These are phyloP conservation scores for Pseudogymnoascus sp. DNA, from an alignment of 2,329 filamentous ascomycete species.

Conservation along the genomic window DNA sequence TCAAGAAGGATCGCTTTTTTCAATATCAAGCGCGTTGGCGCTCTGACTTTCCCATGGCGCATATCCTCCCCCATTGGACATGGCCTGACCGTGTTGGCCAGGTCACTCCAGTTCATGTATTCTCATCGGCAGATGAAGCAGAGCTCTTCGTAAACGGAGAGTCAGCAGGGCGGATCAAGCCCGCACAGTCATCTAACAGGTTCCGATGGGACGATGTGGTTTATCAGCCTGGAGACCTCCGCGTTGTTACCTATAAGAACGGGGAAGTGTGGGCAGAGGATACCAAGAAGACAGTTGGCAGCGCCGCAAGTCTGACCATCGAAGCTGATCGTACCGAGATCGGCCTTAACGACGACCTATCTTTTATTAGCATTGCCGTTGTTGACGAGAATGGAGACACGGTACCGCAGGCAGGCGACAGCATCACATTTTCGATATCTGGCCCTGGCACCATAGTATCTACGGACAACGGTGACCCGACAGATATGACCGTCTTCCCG, in stretches of 20 bases:
- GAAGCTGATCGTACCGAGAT: slow-evolving; percentile 35
- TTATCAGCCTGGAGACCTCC: slow-evolving; percentile 40
- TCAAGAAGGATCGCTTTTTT: slow-evolving; percentile 48
- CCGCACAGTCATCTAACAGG: slow-evolving; percentile 34
- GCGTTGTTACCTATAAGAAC: too few species aligned
- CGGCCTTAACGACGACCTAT: slow-evolving; percentile 38
- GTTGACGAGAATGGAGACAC: slow-evolving; percentile 36
- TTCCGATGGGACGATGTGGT: slow-evolving; percentile 45
- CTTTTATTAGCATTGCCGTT: slow-evolving; percentile 39
- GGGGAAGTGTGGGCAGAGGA: slow-evolving; percentile 37
- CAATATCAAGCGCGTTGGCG: slow-evolving; percentile 48
- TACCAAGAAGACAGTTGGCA: slow-evolving; percentile 34
- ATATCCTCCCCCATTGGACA: slow-evolving; percentile 51
- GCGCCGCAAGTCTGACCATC: slow-evolving; percentile 31
- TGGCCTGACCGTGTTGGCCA: slow-evolving; percentile 42
- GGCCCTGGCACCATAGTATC: slow-evolving; percentile 39
- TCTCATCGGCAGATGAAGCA: slow-evolving; percentile 42
- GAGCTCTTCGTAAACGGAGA: slow-evolving; percentile 46
- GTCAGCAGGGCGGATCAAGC: slow-evolving; percentile 35
- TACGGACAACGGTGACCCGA: slow-evolving; percentile 44
- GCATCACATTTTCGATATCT: slow-evolving; percentile 36
- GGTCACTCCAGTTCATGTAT: slow-evolving; percentile 47
- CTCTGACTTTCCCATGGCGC: slow-evolving; percentile 38
- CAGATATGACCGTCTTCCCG: slow-evolving; percentile 37
- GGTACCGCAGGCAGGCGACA: slow-evolving; percentile 36